Percentiles rank a stretch among this genome's conserved stretches.
These are phyloP conservation scores for Rhizopus sp. DNA, from an alignment of 371 early-diverging fungal genomes.

Conservation along the genomic window DNA sequence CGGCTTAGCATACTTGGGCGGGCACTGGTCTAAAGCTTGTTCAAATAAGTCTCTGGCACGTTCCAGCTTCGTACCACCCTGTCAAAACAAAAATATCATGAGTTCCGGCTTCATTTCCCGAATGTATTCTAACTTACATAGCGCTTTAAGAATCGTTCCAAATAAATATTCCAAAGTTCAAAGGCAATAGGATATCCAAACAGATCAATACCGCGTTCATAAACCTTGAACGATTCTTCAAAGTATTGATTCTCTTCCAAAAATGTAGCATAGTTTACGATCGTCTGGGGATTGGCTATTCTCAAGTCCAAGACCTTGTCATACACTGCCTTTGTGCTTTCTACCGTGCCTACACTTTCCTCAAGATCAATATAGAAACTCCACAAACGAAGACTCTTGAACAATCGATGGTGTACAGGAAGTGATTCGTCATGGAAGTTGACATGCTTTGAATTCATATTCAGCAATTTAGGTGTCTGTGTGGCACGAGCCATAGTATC, in stretches of 20 bases:
- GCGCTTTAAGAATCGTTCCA: constrained; percentile 84
- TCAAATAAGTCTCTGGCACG: constrained; percentile 95
- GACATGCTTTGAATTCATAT: constrained; percentile 44
- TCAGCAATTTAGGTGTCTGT: constrained; percentile 48
- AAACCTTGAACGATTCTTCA: constrained; percentile 93
- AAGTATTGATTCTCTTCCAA: constrained; percentile 89
- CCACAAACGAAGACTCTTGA: constrained; percentile 92
- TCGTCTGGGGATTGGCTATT: constrained; percentile 93
- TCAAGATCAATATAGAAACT: constrained; percentile 93
- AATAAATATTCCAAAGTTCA: constrained; percentile 97
- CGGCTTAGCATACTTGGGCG: constrained; percentile 84
- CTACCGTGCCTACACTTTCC: constrained; percentile 88
- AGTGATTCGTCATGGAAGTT: constrained; percentile 68
- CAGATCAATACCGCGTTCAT: constrained; percentile 94
- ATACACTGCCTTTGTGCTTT: constrained; percentile 85
- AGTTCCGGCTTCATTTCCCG: not conserved
- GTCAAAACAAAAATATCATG: constrained; percentile 1
- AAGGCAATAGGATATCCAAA: constrained; percentile 97
- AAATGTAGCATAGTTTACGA: constrained; percentile 92
- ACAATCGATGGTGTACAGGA: constrained; percentile 83
- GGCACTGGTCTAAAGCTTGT: constrained; percentile 89
- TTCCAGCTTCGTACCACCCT: constrained; percentile 87
- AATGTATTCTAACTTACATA: constrained; percentile 55
- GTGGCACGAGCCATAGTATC: constrained; percentile 83
- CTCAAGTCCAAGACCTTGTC: constrained; percentile 91